Percentiles rank a stretch among this genome's conserved stretches.
Conservation (phyloP, 306 rosid genomes). For the Medicago lupulina region DNA sequence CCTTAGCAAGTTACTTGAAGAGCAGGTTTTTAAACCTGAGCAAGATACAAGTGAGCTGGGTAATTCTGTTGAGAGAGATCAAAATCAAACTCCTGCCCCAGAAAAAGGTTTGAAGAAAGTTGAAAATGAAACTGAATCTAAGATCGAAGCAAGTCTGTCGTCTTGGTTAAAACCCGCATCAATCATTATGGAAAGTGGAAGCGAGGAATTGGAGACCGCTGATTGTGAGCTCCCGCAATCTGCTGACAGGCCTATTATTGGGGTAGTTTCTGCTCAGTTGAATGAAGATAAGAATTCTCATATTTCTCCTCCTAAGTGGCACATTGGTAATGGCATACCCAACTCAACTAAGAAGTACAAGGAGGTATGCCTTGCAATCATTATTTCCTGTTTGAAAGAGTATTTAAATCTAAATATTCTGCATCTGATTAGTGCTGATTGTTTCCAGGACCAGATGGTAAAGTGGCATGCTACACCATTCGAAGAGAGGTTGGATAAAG, state of each 20-base stretch:
- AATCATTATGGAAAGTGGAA: constrained; percentile 46
- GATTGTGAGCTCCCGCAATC: constrained; percentile 44
- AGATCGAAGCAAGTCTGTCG: constrained; percentile 70
- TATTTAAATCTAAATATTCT: constrained; percentile 13
- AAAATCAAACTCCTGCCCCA: constrained; percentile 50
- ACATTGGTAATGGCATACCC: constrained; percentile 92
- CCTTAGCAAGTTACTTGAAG: constrained; percentile 53
- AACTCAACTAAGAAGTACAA: constrained; percentile 91
- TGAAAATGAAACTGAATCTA: constrained; percentile 48
- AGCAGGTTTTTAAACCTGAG: constrained; percentile 50
- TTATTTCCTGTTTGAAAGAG: constrained; percentile 8
- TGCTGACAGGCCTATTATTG: constrained; percentile 74
- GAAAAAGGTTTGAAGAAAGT: constrained; percentile 45
- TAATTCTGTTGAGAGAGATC: constrained; percentile 51
- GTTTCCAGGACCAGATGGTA: constrained; percentile 85
- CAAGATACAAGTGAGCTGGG: constrained; percentile 55
- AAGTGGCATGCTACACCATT: constrained; percentile 98
- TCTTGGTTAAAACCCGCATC: constrained; percentile 69
- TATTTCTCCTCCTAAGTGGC: constrained; percentile 70
- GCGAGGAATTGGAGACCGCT: constrained; percentile 39
- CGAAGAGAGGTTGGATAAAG: constrained; percentile 88
- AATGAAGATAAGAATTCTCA: constrained; percentile 62
- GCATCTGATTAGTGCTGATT: constrained; percentile 32
- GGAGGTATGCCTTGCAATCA: constrained; percentile 58
- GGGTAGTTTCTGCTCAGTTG: constrained; percentile 81